Evolutionary conservation across 2,329 filamentous ascomycete species (phyloP), one percentile per base, ranked within the genome.

Genomic region (Sporothrix dimorphospora): DNA sequence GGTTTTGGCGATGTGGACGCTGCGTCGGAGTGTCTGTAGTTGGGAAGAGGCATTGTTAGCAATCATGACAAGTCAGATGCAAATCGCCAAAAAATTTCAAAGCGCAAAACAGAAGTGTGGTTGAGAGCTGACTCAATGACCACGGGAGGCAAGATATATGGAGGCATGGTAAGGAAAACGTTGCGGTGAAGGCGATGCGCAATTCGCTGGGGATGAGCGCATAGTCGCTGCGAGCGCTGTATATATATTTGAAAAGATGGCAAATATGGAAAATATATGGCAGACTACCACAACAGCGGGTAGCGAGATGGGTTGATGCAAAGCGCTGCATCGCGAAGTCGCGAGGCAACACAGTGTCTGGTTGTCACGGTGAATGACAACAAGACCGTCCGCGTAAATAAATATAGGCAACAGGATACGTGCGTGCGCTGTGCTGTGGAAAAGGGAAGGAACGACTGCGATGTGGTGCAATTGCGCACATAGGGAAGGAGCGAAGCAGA

Each of bases 361-460:
- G 69, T 63, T 63, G 55, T 70, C 55, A 40, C 24, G 57, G 57
- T 9, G 57, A 70, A 49, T 14, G 14, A 30, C 47, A 55, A 14
- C 21, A n/a, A 8, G 21, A 24, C 51, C 3, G 16, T 2, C 7
- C 38, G 8, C 14, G 67, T 57, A 71, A 53, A 51, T 51, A 53
- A 53, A 71, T 66, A 53, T n/a, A 70, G 34, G 38, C 12, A 65
- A 14, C 63, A 66, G 42, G 40, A 30, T 30, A 21, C 24, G 21
- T n/a, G 63, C 16, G 24, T 24, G 42, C 42, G 38, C 38, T 16
- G 14, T 40, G 65, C 14, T 9, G 63, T 14, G 12, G 16, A 1
- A 51, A 6, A 61, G 24, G 42, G 68, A 63, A 70, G 55, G 69
- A 47, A 30, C 69, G 42, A 70, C 11, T 8, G 38, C 12, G 38